Evolutionary conservation across 2,329 filamentous ascomycete genomes (phyloP).

Genomic region (Colletotrichum scovillei): DNA sequence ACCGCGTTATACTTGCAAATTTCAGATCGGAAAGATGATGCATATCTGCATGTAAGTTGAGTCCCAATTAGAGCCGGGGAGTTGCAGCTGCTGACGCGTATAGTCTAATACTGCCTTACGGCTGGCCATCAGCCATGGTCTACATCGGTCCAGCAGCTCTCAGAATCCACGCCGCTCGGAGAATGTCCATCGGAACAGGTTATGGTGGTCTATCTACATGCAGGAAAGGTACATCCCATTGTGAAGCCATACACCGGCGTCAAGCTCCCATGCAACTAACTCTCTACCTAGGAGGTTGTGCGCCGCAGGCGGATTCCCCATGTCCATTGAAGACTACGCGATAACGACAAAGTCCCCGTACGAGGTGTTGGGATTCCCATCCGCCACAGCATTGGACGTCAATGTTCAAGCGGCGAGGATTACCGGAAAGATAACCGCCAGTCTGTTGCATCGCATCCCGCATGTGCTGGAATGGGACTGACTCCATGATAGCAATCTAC

Average conservation of each 20-base stretch:
- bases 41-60: conserved; percentile 26
- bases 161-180: conserved; percentile 3
- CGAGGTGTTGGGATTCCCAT: conserved; percentile 17
- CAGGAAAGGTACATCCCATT: conserved; percentile 17
- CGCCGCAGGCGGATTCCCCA: conserved; percentile 24
- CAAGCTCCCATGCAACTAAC: background rate
- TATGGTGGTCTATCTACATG: conserved; percentile 36
- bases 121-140: conserved; percentile 22
- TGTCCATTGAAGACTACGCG: conserved; percentile 27
- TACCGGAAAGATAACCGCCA: conserved; percentile 26
- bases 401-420: conserved; percentile 21
- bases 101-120: conserved; percentile 21
- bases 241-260: too few relatives aligned
- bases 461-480: background rate
- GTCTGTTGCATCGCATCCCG: background rate
- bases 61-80: rapidly evolving
- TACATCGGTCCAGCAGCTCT: background rate
- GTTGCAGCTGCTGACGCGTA: background rate
- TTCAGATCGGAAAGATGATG: conserved; percentile 29
- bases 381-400: conserved; percentile 8
- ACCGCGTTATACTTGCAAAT: conserved; percentile 27
- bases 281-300: conserved; percentile 1
- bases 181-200: conserved; percentile 12
- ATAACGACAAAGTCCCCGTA: conserved; percentile 6
- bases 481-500: conserved; percentile 7